phyloP scores from a whole-genome alignment of 2,329 filamentous ascomycete genomes.

The Penicillium decumbens region DNA sequence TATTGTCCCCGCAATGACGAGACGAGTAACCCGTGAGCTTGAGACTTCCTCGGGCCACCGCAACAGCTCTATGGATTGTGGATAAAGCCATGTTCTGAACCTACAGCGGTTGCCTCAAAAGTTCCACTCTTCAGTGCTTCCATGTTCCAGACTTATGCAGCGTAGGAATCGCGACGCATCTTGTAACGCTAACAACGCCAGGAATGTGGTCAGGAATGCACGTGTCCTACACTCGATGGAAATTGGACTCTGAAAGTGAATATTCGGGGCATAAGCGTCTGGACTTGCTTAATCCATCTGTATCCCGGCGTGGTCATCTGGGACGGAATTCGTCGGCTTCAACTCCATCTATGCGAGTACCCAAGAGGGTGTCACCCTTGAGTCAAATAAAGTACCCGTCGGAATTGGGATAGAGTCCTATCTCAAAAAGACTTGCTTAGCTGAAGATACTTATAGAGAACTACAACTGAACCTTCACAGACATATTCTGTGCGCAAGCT shows the following conservation, averaged over 20 bases:
- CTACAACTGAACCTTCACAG: slow-evolving; percentile 60
- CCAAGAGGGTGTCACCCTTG: too few species aligned
- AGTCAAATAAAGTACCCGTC: too few species aligned
- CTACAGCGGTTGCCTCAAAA: not conserved
- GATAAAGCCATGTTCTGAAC: not conserved
- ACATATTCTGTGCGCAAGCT: slow-evolving; percentile 64
- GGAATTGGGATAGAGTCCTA: slow-evolving; percentile 40
- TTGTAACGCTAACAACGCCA: slow-evolving; percentile 12
- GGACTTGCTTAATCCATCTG: too few species aligned
- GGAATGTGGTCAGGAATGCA: slow-evolving; percentile 15
- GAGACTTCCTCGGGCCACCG: not conserved
- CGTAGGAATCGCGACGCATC: slow-evolving; percentile 4
- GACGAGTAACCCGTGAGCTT: not conserved
- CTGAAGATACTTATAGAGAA: slow-evolving; percentile 53
- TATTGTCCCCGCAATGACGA: too few species aligned
- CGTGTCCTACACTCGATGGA: slow-evolving; percentile 8
- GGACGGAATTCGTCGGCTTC: too few species aligned
- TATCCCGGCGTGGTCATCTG: too few species aligned
- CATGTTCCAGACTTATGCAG: not conserved
- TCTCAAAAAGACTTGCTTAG: slow-evolving; percentile 58
- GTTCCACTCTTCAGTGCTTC: not conserved
- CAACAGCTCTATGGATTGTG: not conserved
- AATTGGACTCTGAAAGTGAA: not conserved
- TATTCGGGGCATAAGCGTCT: too few species aligned
- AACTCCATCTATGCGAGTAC: too few species aligned